Evolutionary conservation across 306 rosid species (phyloP), one percentile per base, ranked within the genome.

Genomic region (Argentina anserina): DNA sequence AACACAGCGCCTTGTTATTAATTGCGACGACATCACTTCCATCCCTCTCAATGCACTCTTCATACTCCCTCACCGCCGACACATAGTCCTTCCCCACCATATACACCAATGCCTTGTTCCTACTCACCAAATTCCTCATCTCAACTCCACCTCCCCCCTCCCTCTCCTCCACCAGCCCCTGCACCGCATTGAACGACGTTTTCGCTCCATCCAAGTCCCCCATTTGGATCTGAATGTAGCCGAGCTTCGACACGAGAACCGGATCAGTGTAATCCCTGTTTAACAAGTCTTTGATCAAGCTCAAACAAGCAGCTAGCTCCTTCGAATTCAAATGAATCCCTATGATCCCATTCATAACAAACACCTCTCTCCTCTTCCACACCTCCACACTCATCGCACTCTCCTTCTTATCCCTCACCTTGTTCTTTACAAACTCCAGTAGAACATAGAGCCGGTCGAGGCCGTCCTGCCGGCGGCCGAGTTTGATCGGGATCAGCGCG

Each of bases 1-100:
- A 89, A 82, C 97, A 91, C 42, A 93, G 82, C 3, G 97, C 90
- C 71, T 93, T 93, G 73, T 93, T 93, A 67, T 91, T 93, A 41
- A 89, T 73, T 15, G 98, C 97, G 50, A 91, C 90, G 0, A 81
- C 65, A 21, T 93, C 98, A 26, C 83, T 15, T 36, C 75, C 34
- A 47, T 91, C 96, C 77, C 97, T 90, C 79, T 91, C 97, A 65
- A 89, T 91, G 75, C 96, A 93, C 78, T 81, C 88, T 28, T 93
- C 98, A 53, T 89, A 93, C 75, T 93, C 98, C 78, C 98, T 89
- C 69, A 90, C 98, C 0, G 98, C 97, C 11, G 98, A 90, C 13
- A 87, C 90, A 72, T 90, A 93, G 83, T 93, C 98, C 78, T 93
- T 90, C 66, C 85, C 96, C 60, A 93, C 97, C 90, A 93, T 34